Base-by-base conservation (phyloP, 148 eudicot species). In the Polygonum maritimum region DNA sequence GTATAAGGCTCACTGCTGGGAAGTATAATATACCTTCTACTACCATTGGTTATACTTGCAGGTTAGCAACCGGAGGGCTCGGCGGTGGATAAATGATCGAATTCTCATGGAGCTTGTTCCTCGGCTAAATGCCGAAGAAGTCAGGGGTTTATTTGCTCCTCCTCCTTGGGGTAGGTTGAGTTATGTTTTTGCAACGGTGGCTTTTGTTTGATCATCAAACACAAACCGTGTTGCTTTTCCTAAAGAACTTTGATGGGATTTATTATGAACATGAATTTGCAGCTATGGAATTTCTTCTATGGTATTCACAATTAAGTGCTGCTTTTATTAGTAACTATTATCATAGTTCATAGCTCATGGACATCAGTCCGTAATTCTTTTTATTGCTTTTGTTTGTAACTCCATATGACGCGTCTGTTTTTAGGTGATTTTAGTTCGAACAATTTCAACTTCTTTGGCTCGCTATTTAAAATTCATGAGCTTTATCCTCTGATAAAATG, bases 101-200 rank as follows among this genome's bases (percentile, higher is more conserved):
- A 80, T 94, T 49, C 82, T 94, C 73, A 90, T 94, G 87, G 98
- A 94, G 79, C 98, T 94, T 80, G 98, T 92, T 75, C 98, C 97
- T 31, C 93, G 92, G 69, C 76, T 94, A 74, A 82, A 89, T 80
- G 98, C 88, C 1, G 92, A 94, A 75, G 97, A 94, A 82, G 88
- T 94, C 33, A 87, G 95, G 77, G 97, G 98, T 80, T 86, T 92
- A 78, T 94, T 94, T 85, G 93, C 98, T 55, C 98, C 98, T 75
- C 98, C 98, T 65, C 98, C 98, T 18, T 94, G 91, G 91, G 98
- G 98, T 91, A 83, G 76, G 67, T 65, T 62, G 31, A 22, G 2
- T 31, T 2, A 26, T 15, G 36, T 19, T 3, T 36, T 0, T 4
- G 36, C 1, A 7, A 10, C 47, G 7, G 47, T 7, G 9, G 47